Evolutionary conservation across 306 rosid genomes (phyloP).

Genomic region (Abrus pulchellus): DNA sequence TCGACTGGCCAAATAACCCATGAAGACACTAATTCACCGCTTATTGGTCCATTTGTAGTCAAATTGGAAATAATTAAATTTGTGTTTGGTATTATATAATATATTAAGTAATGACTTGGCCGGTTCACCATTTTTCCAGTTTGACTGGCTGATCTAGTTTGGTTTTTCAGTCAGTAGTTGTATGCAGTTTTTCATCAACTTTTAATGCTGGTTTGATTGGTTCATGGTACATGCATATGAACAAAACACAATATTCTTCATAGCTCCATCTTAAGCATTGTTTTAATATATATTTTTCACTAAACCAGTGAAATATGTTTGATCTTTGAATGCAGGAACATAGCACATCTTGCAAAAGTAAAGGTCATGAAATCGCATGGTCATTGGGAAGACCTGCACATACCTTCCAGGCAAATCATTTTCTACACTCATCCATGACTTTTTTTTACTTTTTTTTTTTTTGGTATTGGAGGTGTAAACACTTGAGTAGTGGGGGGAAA

Average conservation of each 20-base stretch:
- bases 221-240: neutral
- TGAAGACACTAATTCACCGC: too few species aligned
- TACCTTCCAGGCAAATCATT: constrained; percentile 73
- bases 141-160: neutral
- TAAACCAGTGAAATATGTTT: constrained; percentile 18
- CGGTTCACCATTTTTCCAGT: neutral
- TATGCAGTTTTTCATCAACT: neutral
- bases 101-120: neutral
- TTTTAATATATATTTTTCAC: constrained; percentile 22
- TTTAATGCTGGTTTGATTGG: constrained; percentile 31
- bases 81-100: too few species aligned
- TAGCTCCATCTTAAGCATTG: constrained; percentile 33
- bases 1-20: too few species aligned
- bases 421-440: neutral
- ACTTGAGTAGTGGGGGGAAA: neutral
- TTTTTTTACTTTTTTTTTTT: neutral
- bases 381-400: constrained; percentile 75
- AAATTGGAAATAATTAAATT: too few species aligned
- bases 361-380: constrained; percentile 68
- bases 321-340: constrained; percentile 65
- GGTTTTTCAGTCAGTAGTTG: neutral
- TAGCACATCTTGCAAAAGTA: constrained; percentile 84
- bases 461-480: neutral
- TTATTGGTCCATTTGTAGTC: too few species aligned
- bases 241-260: constrained; percentile 28